Base-by-base conservation (phyloP, 306 rosid species). In the Vigna nakashimae region DNA sequence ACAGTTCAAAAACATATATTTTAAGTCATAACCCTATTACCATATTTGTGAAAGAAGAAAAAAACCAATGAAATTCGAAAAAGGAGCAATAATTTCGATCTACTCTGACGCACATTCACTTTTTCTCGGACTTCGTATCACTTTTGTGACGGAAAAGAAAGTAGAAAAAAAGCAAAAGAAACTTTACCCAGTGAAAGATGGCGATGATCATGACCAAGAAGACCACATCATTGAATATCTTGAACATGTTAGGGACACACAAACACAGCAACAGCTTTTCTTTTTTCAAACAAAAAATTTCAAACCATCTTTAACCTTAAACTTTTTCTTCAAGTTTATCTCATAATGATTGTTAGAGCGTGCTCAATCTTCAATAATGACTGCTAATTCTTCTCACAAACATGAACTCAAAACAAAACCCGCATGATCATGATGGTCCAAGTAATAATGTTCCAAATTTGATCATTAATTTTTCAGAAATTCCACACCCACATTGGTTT, bases 151-250 rank as follows among this genome's bases (percentile, higher is more conserved):
- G 52, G n/a, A 13, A 62, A 9, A 62, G 28, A 73, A 74, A 58
- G n/a, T 57, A 38, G 50, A 42, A 59, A 13, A 83, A 83, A 74
- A 82, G 85, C 48, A 72, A 81, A 78, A 79, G 57, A 58, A 82
- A 70, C 76, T 77, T 69, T 79, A 66, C 45, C 82, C 51, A 11
- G 2, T 63, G 65, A 55, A 74, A 12, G 45, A 78, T 30, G 76
- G 59, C 66, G 36, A 79, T 52, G 73, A 60, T 71, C 38, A 65
- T 49, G 52, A 53, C 56, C 75, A 60, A 77, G 75, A 60, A 58
- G 84, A 84, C 83, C 79, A 45, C 83, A 84, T 77, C 60, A 79
- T 77, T 79, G 62, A 60, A 42, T 50, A 75, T 67, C 50, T 9
- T n/a, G 5, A 46, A 36, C 26, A 9, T 36, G 15, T 36, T 10